Base-by-base conservation (phyloP, 768 basidiomycete genomes). In the Boletus tylopilopsis region DNA sequence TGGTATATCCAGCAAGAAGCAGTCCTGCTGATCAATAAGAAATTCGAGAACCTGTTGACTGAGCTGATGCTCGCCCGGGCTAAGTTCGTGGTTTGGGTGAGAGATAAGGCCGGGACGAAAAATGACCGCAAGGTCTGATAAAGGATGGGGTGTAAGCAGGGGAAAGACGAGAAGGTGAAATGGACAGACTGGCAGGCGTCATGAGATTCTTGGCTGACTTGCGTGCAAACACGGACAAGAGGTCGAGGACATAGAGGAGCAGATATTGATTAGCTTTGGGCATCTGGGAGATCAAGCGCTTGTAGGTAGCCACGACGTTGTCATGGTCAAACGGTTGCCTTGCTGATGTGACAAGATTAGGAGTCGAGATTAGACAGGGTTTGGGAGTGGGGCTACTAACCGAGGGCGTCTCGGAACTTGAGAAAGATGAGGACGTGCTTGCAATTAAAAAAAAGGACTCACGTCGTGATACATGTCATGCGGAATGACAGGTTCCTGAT, bases 81-180 rank as follows among this genome's bases (percentile, higher is more conserved):
- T 81, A 74, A 94, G 81, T 61, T 92, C 90, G 62, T 97, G 93
- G 21, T 76, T 69, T 2, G 93, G 89, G 65, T 94, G 91, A 9
- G 91, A 89, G 51, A 99, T 84, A 5, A 99, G 74, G 16, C 94
- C 96, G 0, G 96, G 96, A 50, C 94, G 89, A 70, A 99, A 99
- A 56, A 98, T 95, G 39, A 95, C 88, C 16, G 95, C 96, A 18
- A 99, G 83, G 71, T 99, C 95, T 92, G 64, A 22, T 23, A 10
- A 22, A 38, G 29, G 22, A 39, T 47, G 21, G 3, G 7, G 4
- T n/a, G 45, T 47, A 29, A 41, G 49, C 6, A 13, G 33, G 19
- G 35, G 19, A 24, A 41, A 38, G 45, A 46, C 11, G 16, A 35
- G 27, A 25, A 19, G 53, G 38, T 33, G 23, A 13, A 40, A 33